Evolutionary conservation across 2,329 filamentous ascomycete genomes (phyloP).

Genomic region (Periglandula ipomoeae): DNA sequence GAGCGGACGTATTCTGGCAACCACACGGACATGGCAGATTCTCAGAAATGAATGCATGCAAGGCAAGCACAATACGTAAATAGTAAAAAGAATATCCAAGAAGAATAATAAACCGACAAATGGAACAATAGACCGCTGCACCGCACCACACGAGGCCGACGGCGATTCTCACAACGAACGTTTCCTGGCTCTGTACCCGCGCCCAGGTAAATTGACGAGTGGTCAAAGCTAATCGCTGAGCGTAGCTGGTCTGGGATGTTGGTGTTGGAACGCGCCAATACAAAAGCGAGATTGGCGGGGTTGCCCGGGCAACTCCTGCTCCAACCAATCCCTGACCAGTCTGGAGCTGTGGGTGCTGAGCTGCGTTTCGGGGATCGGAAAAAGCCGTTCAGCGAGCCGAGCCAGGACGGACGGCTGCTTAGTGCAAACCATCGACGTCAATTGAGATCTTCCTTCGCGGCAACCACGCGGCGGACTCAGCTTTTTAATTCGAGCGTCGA

Average conservation of each 20-base stretch:
- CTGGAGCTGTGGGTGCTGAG: not conserved
- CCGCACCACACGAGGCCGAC: slow-evolving; percentile 1
- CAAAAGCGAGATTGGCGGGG: slow-evolving; percentile 1
- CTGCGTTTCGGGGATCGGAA: slow-evolving; percentile 16
- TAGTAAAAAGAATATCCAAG: slow-evolving; percentile 5
- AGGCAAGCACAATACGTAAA: slow-evolving; percentile 9
- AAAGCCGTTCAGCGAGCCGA: slow-evolving; percentile 18
- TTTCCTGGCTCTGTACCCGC: slow-evolving; percentile 4
- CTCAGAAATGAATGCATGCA: slow-evolving; percentile 9
- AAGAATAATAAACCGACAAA: no score
- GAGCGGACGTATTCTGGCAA: slow-evolving; percentile 82
- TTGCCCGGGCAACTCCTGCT: slow-evolving; percentile 6
- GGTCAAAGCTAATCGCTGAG: not conserved
- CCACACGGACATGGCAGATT: slow-evolving; percentile 57
- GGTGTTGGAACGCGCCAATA: slow-evolving; percentile 1
- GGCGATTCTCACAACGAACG: not conserved
- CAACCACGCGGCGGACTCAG: slow-evolving; percentile 3
- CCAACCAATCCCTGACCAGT: not conserved
- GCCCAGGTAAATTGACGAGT: not conserved
- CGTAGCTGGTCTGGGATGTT: not conserved
- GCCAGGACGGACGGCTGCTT: not conserved
- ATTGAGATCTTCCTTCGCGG: not conserved
- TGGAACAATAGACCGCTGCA: not conserved
- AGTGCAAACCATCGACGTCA: not conserved
- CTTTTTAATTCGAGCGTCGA: not conserved